Evolutionary conservation across 805 yeast genomes (phyloP).

Genomic region (Hanseniaspora singularis): DNA sequence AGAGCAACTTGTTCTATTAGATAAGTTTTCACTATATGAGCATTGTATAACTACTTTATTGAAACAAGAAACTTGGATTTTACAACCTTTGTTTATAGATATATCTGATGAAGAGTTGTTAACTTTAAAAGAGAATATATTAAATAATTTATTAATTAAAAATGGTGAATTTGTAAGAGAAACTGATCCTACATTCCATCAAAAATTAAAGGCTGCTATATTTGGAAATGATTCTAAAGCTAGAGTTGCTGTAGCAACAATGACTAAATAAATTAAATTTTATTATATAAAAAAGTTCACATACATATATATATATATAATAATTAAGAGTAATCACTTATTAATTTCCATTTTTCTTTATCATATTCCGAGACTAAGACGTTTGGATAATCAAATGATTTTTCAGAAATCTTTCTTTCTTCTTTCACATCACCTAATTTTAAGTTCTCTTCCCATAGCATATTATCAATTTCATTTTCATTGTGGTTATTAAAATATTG

Average conservation of each 20-base stretch:
- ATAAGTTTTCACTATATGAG: slow-evolving; percentile 9
- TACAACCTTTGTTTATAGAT: slow-evolving; percentile 2
- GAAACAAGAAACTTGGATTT: slow-evolving; percentile 14
- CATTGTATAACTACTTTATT: slow-evolving; percentile 9
- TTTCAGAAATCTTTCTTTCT: slow-evolving; percentile 6
- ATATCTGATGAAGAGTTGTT: slow-evolving; percentile 9
- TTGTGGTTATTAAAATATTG: not conserved
- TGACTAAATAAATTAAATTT: slow-evolving; percentile 1
- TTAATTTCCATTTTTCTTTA: slow-evolving; percentile 28
- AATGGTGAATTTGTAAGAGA: slow-evolving; percentile 14
- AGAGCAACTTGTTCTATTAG: slow-evolving; percentile 9
- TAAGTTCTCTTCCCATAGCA: slow-evolving; percentile 1
- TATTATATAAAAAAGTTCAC: not conserved
- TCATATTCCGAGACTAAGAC: slow-evolving; percentile 28
- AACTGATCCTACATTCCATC: slow-evolving; percentile 2
- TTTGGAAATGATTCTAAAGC: slow-evolving; percentile 10
- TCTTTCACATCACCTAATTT: slow-evolving; percentile 4
- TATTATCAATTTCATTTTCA: too few species aligned
- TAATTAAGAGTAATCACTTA: slow-evolving; percentile 11
- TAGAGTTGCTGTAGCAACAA: slow-evolving; percentile 10
- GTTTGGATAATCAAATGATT: slow-evolving; percentile 12
- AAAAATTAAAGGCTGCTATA: slow-evolving; percentile 2
- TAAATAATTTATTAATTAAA: slow-evolving; percentile 7
- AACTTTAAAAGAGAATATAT: slow-evolving; percentile 2
- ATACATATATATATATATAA: not conserved